These are phyloP conservation scores for Phialophora expanda DNA, from an alignment of 2,329 filamentous ascomycete genomes.

Conservation along the genomic window DNA sequence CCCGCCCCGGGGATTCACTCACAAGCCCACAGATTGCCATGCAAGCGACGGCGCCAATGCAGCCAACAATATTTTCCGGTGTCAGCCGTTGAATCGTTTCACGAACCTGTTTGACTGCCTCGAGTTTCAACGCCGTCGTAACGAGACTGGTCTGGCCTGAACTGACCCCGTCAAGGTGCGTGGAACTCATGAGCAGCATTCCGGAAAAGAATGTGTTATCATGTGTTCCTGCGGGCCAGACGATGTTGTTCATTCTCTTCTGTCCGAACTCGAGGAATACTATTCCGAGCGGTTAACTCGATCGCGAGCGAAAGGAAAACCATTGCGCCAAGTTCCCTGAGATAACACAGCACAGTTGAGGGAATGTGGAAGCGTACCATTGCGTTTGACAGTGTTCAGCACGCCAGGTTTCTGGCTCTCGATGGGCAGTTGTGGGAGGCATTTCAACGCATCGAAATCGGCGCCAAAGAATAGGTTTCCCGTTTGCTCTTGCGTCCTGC, in stretches of 20 bases:
- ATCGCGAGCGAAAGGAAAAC: not conserved
- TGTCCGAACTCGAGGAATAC: constrained; percentile 4
- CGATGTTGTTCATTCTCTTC: not conserved
- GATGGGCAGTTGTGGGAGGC: not conserved
- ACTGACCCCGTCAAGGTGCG: not conserved
- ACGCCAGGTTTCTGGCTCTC: not conserved
- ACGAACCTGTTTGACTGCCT: not conserved
- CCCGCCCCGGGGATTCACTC: no score
- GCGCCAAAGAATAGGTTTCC: not conserved
- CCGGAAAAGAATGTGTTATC: not conserved
- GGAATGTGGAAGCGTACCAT: not conserved
- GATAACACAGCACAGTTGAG: not conserved
- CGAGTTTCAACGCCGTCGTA: not conserved
- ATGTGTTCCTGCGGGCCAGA: not conserved
- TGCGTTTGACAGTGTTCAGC: not conserved
- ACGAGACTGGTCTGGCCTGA: not conserved
- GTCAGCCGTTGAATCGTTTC: not conserved
- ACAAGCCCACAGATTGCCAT: no score
- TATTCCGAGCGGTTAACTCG: not conserved
- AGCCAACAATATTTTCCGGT: not conserved
- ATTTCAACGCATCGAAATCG: not conserved
- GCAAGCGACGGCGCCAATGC: not conserved
- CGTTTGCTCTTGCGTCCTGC: not conserved
- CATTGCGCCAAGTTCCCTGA: not conserved
- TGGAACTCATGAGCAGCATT: constrained; percentile 1